phyloP scores from a whole-genome alignment of 2,329 filamentous ascomycete genomes.

The Ophiocordyceps sinensis region DNA sequence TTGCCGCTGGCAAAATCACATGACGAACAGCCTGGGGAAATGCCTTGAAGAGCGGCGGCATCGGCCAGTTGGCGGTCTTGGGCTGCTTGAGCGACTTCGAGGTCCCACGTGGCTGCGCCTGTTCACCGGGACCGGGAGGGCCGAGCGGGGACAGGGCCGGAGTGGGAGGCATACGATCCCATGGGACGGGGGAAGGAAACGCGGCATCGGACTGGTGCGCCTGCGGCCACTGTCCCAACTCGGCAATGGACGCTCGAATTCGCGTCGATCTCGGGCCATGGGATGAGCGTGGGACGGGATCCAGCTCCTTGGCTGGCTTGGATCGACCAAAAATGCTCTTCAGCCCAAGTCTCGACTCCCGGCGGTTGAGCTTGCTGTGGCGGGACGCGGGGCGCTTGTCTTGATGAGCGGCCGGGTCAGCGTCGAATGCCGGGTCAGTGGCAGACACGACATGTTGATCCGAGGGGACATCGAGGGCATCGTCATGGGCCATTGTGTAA shows the following conservation, averaged over 20 bases:
- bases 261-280: slow-evolving; percentile 19
- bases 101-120: slow-evolving; percentile 4
- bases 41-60: slow-evolving; percentile 72
- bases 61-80: slow-evolving; percentile 37
- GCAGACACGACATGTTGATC: not conserved
- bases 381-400: not conserved
- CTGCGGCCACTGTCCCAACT: slow-evolving; percentile 29
- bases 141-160: slow-evolving; percentile 4
- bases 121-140: slow-evolving; percentile 3
- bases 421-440: not conserved
- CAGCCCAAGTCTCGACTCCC: slow-evolving; percentile 38
- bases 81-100: slow-evolving; percentile 4
- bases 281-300: slow-evolving; percentile 15
- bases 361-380: slow-evolving; percentile 24
- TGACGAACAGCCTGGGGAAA: slow-evolving; percentile 75
- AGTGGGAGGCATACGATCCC: slow-evolving; percentile 18
- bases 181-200: slow-evolving; percentile 15
- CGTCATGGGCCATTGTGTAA: not conserved
- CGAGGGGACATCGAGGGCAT: not conserved
- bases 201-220: slow-evolving; percentile 8
- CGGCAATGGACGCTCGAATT: slow-evolving; percentile 30
- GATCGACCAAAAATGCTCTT: slow-evolving; percentile 35
- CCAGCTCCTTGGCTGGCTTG: slow-evolving; percentile 21
- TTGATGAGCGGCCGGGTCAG: not conserved
- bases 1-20: slow-evolving; percentile 52